These are phyloP conservation scores for Myxozyma monticola DNA, from an alignment of 805 yeast species.

Conservation along the genomic window DNA sequence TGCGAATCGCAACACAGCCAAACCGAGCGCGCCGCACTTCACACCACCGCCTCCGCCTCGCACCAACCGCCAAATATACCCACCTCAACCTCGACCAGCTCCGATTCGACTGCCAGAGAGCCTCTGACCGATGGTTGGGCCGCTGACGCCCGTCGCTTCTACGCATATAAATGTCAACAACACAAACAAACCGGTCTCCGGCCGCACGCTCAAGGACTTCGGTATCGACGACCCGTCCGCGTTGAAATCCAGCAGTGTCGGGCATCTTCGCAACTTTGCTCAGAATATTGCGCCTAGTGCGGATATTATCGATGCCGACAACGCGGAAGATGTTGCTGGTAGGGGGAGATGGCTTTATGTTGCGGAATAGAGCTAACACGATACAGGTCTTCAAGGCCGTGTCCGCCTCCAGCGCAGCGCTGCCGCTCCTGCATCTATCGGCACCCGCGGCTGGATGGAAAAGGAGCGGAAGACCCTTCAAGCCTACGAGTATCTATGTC, in stretches of 20 bases:
- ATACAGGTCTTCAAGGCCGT: constrained; percentile 38
- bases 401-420: constrained; percentile 38
- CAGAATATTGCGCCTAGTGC: constrained; percentile 12
- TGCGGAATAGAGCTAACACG: no score
- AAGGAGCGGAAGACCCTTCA: constrained; percentile 46
- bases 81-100: no score
- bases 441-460: constrained; percentile 41
- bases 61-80: no score
- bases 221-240: constrained; percentile 23
- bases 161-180: constrained; percentile 17
- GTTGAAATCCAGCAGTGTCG: constrained; percentile 31
- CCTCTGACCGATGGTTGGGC: constrained; percentile 30
- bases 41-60: no score
- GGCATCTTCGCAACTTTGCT: constrained; percentile 34
- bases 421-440: constrained; percentile 7
- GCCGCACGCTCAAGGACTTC: constrained; percentile 8
- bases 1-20: no score
- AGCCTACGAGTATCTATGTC: constrained; percentile 77
- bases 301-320: constrained; percentile 33
- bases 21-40: no score
- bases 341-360: no score
- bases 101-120: no score
- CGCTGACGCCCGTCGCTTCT: constrained; percentile 18
- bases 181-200: background rate
- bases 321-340: constrained; percentile 38